Evolutionary conservation across 2,329 filamentous ascomycete species (phyloP).

Genomic region (Blastomyces silverae): DNA sequence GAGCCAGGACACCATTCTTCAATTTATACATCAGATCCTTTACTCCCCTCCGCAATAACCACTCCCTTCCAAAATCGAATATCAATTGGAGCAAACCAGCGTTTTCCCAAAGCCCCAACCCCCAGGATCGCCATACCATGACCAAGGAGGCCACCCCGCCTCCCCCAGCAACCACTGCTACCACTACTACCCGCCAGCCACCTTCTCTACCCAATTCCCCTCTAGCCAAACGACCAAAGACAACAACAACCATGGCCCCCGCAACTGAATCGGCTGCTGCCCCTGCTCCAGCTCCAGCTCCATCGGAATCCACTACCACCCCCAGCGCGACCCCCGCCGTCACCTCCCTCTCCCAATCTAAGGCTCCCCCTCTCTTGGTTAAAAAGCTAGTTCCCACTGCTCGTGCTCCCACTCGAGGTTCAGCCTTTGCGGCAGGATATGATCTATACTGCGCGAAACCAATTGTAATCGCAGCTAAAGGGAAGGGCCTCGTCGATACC

Average conservation of each 20-base stretch:
- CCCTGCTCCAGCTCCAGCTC: slow-evolving; percentile 26
- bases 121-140: slow-evolving; percentile 34
- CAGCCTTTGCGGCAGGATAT: slow-evolving; percentile 84
- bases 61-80: not conserved
- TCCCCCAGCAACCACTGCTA: slow-evolving; percentile 25
- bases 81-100: not conserved
- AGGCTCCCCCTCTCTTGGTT: slow-evolving; percentile 63
- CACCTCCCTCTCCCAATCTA: slow-evolving; percentile 35
- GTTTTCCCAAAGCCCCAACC: not conserved
- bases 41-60: not conserved
- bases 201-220: slow-evolving; percentile 64
- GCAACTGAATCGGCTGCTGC: slow-evolving; percentile 18
- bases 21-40: not conserved
- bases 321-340: slow-evolving; percentile 25
- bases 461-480: slow-evolving; percentile 68
- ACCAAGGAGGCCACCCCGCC: slow-evolving; percentile 41
- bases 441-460: slow-evolving; percentile 77
- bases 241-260: slow-evolving; percentile 29
- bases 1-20: not conserved
- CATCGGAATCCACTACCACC: slow-evolving; percentile 10
- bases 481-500: slow-evolving; percentile 81
- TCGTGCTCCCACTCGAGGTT: slow-evolving; percentile 79
- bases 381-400: slow-evolving; percentile 79
- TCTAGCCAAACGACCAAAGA: slow-evolving; percentile 72
- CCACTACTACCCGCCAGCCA: slow-evolving; percentile 36